Evolutionary conservation across 1,284 basidiomycete genomes (phyloP).

Genomic region (Coniferiporia sulphurascens): DNA sequence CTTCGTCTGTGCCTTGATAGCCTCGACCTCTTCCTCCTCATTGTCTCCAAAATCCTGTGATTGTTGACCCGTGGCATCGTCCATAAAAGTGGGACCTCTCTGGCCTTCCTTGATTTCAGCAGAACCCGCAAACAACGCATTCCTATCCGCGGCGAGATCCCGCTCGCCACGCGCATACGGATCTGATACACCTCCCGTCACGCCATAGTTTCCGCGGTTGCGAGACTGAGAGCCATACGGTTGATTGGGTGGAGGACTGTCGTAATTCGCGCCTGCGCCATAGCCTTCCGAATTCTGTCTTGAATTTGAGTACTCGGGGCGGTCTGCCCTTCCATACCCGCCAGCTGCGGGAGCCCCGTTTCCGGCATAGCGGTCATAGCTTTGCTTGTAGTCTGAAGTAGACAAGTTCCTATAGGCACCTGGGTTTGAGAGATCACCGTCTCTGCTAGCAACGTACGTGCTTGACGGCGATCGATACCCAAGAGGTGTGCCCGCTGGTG

Average conservation of each 20-base stretch:
- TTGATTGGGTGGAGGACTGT: background rate
- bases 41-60: slow-evolving; percentile 66
- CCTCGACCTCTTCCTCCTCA: slow-evolving; percentile 94
- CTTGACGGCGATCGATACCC: slow-evolving; percentile 48
- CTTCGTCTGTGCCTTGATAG: slow-evolving; percentile 90
- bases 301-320: slow-evolving; percentile 1
- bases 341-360: background rate
- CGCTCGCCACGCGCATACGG: slow-evolving; percentile 54
- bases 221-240: background rate
- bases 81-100: slow-evolving; percentile 49
- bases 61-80: slow-evolving; percentile 43
- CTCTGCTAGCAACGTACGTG: slow-evolving; percentile 62
- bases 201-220: slow-evolving; percentile 42
- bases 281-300: slow-evolving; percentile 28
- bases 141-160: slow-evolving; percentile 60
- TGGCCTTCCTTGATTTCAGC: slow-evolving; percentile 44
- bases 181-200: slow-evolving; percentile 53
- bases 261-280: slow-evolving; percentile 6
- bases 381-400: slow-evolving; percentile 25
- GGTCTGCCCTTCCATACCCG: background rate
- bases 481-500: slow-evolving; percentile 33
- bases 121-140: slow-evolving; percentile 72
- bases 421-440: slow-evolving; percentile 49
- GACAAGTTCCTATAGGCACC: slow-evolving; percentile 27
- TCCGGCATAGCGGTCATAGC: slow-evolving; percentile 26